phyloP scores from a whole-genome alignment of 106 monocot species.

The Dendrobium chrysotoxum region DNA sequence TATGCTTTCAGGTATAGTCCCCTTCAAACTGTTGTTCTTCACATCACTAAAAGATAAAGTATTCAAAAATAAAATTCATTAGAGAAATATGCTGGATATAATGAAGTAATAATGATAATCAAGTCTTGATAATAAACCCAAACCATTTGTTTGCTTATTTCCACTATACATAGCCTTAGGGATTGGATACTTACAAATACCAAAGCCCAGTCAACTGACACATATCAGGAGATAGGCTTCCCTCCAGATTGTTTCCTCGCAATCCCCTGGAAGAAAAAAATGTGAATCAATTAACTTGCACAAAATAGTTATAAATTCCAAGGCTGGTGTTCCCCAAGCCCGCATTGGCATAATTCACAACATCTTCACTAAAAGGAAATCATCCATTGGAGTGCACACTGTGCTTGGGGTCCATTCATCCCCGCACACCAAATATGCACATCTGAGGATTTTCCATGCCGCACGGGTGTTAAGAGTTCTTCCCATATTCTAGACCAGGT shows the following conservation, averaged over 20 bases:
- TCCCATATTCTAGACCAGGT: neutral
- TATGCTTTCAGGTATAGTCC: slow-evolving; percentile 73
- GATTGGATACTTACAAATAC: slow-evolving; percentile 64
- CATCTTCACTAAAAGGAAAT: no score
- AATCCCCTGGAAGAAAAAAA: slow-evolving; percentile 42
- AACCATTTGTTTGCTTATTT: no score
- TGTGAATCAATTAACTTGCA: neutral
- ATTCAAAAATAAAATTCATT: no score
- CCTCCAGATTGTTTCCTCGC: slow-evolving; percentile 75
- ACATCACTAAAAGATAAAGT: slow-evolving; percentile 58
- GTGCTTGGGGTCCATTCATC: no score
- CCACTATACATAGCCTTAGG: neutral
- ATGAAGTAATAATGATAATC: no score
- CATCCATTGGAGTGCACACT: no score
- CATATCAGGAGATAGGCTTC: slow-evolving; percentile 76
- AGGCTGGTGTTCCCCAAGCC: neutral
- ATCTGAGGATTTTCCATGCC: no score
- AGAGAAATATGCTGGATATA: no score
- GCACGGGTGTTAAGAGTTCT: no score
- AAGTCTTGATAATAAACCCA: no score
- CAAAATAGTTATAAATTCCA: neutral
- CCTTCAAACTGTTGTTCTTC: slow-evolving; percentile 90
- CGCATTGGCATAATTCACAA: neutral
- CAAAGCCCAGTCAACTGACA: slow-evolving; percentile 93
- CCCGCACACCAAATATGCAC: no score